These are phyloP conservation scores for Lichina pygmaea DNA, from an alignment of 495 filamentous ascomycete species.

Conservation along the genomic window DNA sequence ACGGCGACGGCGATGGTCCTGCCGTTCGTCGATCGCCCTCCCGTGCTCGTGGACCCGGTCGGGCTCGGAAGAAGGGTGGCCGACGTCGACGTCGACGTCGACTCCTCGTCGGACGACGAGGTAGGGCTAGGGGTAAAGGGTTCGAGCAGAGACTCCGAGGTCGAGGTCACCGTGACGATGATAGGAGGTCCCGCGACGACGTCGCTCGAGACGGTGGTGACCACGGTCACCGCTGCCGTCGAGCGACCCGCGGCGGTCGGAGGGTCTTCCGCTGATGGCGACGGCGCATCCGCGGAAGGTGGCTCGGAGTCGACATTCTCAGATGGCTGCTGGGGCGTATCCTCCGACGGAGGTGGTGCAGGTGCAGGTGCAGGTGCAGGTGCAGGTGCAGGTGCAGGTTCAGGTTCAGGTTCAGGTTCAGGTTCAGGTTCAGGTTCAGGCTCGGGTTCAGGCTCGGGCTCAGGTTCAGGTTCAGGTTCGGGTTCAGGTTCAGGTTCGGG, in stretches of 20 bases:
- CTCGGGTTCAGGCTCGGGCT: too few species aligned
- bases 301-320: too few species aligned
- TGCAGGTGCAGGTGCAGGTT: too few species aligned
- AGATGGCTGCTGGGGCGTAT: too few species aligned
- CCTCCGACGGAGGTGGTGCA: too few species aligned
- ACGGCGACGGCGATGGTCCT: constrained; percentile 79
- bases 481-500: too few species aligned
- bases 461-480: too few species aligned
- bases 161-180: neutral
- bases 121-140: neutral
- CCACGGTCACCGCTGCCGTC: neutral
- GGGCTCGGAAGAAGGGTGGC: neutral
- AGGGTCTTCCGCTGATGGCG: neutral
- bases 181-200: neutral
- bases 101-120: neutral
- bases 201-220: neutral
- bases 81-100: constrained; percentile 28
- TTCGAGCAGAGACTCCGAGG: neutral
- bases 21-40: constrained; percentile 24
- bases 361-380: too few species aligned
- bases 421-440: too few species aligned
- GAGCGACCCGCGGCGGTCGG: neutral
- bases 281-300: neutral
- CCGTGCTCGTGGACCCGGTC: neutral
- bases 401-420: too few species aligned